Base-by-base conservation (phyloP, 352 stramenopile genomes). In the Detonula confervacea region DNA sequence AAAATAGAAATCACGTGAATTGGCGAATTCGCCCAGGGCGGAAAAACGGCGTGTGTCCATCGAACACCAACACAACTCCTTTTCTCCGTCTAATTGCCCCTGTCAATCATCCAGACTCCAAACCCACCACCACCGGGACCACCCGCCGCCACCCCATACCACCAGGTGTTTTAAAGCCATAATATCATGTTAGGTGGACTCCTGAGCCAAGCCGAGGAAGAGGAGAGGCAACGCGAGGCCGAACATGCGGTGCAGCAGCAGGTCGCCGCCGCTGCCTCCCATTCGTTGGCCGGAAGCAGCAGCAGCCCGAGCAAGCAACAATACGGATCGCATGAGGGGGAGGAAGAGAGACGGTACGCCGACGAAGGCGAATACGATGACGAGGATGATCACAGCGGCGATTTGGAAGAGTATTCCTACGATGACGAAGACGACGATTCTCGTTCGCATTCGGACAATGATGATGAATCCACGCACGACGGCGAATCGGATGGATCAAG, bases 171-270 rank as follows among this genome's bases (percentile, higher is more conserved):
- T n/a, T n/a, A n/a, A n/a, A n/a, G n/a, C n/a, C n/a, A n/a, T n/a
- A 44, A 2, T 4, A 63, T 29, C 56, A 81, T 81, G 72, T 24
- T 81, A 46, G 72, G 63, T 35, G 56, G 51, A 51, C 42, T 70
- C 1, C 44, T 81, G 16, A 75, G 57, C 44, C 72, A 51, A 12
- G 72, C 64, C 20, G 74, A 83, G 62, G 67, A 77, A 60, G 74
- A 83, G 37, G 66, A 83, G 30, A 66, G 73, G 1, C 59, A 70
- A 51, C 55, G 44, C 47, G 44, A 72, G 46, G 59, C 59, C 1
- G 59, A 55, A 2, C 6, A 42, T 20, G n/a, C n/a, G n/a, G n/a
- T n/a, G n/a, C 47, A 27, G 29, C 30, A 33, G 27, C 51, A 29
- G 59, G 33, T 5, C 33, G 11, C 5, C 11, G 33, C 11, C 5